Percentiles rank a stretch among this genome's conserved stretches.
Conservation (phyloP, 371 early-diverging fungal species). For the Lichtheimia ramosa region DNA sequence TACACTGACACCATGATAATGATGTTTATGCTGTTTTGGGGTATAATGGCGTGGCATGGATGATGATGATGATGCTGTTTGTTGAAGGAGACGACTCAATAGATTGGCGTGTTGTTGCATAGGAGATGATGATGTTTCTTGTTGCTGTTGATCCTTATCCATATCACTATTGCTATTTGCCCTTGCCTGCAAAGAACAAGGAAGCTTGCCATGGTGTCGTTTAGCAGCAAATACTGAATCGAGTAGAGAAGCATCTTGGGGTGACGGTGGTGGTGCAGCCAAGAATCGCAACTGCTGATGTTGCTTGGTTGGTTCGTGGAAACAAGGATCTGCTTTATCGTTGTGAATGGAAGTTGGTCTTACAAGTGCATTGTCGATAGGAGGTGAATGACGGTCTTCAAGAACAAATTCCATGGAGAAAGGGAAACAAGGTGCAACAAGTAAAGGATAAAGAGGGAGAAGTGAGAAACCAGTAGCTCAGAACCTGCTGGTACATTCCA, state of each 20-base stretch:
- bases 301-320: not conserved
- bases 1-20: not conserved
- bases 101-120: not conserved
- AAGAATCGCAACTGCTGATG: not conserved
- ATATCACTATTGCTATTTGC: no score
- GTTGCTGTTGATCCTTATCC: not conserved
- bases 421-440: no score
- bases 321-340: not conserved
- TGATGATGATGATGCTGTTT: not conserved
- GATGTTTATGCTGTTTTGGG: not conserved
- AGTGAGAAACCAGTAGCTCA: no score
- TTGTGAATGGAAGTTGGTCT: no score
- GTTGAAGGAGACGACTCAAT: not conserved
- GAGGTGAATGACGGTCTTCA: no score
- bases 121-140: not conserved
- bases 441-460: no score
- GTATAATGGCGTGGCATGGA: not conserved
- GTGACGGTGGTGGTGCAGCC: conserved; percentile 2
- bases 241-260: not conserved
- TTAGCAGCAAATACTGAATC: not conserved
- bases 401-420: no score
- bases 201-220: not conserved
- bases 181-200: no score
- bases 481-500: no score
- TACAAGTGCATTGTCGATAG: no score